Conservation (phyloP, 2,329 filamentous ascomycete species). For the Cladosporium sp. region DNA sequence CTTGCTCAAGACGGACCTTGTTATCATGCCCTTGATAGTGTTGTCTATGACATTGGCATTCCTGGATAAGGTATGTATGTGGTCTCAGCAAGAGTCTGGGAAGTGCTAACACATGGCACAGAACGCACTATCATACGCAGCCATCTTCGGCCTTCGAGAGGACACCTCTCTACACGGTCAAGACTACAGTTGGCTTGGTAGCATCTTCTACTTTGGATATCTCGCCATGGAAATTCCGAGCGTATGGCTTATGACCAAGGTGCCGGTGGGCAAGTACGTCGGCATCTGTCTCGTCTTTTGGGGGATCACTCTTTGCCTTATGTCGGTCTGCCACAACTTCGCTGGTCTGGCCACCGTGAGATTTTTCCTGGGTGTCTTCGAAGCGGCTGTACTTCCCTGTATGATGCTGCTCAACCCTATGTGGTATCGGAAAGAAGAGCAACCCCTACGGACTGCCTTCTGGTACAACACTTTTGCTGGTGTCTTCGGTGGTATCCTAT, state of each 20-base stretch:
- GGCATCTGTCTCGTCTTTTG: slow-evolving; percentile 58
- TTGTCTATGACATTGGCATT: background rate
- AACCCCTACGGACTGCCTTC: slow-evolving; percentile 20
- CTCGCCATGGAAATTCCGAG: slow-evolving; percentile 61
- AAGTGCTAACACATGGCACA: background rate
- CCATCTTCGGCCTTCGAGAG: slow-evolving; percentile 62
- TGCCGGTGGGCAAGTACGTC: slow-evolving; percentile 61
- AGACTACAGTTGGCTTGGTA: slow-evolving; percentile 63
- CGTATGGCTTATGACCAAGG: slow-evolving; percentile 56
- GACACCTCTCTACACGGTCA: slow-evolving; percentile 60
- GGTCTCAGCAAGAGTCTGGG: background rate
- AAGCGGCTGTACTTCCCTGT: slow-evolving; percentile 59
- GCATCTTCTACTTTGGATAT: slow-evolving; percentile 63
- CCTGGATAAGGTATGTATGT: background rate
- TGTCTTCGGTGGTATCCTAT: background rate
- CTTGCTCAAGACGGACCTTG: background rate
- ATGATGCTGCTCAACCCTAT: slow-evolving; percentile 22
- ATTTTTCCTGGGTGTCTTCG: slow-evolving; percentile 66
- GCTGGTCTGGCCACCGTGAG: slow-evolving; percentile 58
- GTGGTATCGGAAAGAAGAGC: slow-evolving; percentile 24
- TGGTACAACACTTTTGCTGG: slow-evolving; percentile 18
- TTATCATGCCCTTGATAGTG: background rate
- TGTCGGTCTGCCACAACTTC: slow-evolving; percentile 58
- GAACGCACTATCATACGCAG: slow-evolving; percentile 42
- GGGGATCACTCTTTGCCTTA: slow-evolving; percentile 62